Base-by-base conservation (phyloP, 2,329 filamentous ascomycete species). In the Cephalotrichum gorgonifer region DNA sequence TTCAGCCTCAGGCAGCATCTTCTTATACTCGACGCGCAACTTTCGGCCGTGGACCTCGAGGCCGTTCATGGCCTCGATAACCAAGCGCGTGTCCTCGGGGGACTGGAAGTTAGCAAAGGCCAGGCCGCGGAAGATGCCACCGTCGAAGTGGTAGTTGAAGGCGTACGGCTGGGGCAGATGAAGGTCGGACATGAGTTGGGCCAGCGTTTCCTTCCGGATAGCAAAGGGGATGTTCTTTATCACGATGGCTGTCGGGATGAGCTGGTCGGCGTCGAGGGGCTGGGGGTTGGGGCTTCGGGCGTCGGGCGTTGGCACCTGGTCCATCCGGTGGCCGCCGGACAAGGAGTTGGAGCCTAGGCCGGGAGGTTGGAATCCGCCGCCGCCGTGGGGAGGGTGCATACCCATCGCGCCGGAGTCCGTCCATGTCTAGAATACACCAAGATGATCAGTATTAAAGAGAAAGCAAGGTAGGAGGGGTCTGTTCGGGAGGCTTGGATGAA, bases 191-290 rank as follows among this genome's bases (percentile, higher is more conserved):
- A 98, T 98, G 57, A 96, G 77, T 54, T 84, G 81, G 30, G 95
- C 88, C 35, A 98, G 76, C 59, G 91, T 88, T 68, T 98, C 93
- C 69, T 97, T 97, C 66, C 95, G 90, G 50, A 97, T 89, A 26
- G 94, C 93, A 64, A 98, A 98, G 0, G 94, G 93, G 33, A 98
- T 98, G 64, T 98, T 98, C 73, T 98, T 98, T 69, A 98, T 97
- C 51, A 98, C 93, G 58, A 98, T 97, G 49, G 93, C 93, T 3
- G 93, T 98, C 3, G 91, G 91, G 52, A 98, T 98, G 52, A 98
- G 79, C 69, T 97, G 91, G 56, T 95, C 91, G 50, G 81, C 44
- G 81, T 77, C 60, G 58, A 71, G 52, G 60, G 67, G 56, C 54
- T 68, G 51, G 60, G 70, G 66, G 51, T 70, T 68, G 11, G 66